Evolutionary conservation across 179 eudicot species (phyloP).

Genomic region (Spinacia oleracea): DNA sequence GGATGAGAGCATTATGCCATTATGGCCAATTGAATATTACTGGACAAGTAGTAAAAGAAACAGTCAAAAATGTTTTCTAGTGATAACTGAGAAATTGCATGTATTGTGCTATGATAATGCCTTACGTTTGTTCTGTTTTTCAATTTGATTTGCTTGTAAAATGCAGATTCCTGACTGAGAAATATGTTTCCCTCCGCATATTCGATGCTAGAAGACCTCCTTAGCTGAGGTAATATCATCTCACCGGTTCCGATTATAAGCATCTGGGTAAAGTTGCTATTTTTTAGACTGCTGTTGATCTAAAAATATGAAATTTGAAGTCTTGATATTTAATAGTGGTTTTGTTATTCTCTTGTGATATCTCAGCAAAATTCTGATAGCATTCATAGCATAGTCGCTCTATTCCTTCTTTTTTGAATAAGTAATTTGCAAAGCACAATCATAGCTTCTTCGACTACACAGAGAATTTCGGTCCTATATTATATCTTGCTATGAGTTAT

Average conservation of each 20-base stretch:
- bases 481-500: neutral
- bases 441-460: neutral
- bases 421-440: neutral
- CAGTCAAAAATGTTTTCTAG: neutral
- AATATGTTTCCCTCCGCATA: neutral
- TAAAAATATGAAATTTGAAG: neutral
- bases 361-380: neutral
- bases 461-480: neutral
- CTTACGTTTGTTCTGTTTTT: neutral
- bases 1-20: neutral
- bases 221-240: constrained; percentile 24
- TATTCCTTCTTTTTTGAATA: neutral
- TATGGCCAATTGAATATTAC: neutral
- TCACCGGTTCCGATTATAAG: neutral
- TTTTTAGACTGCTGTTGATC: neutral
- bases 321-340: neutral
- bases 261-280: neutral
- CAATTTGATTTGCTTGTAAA: neutral
- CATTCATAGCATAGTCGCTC: neutral
- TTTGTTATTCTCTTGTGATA: neutral
- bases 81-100: neutral
- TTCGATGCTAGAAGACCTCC: neutral
- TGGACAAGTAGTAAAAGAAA: neutral
- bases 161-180: constrained; percentile 15
- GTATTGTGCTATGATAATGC: neutral